Evolutionary conservation across 257 asterid species (phyloP), one percentile per base, ranked within the genome.

Genomic region (Primulina tabacum): DNA sequence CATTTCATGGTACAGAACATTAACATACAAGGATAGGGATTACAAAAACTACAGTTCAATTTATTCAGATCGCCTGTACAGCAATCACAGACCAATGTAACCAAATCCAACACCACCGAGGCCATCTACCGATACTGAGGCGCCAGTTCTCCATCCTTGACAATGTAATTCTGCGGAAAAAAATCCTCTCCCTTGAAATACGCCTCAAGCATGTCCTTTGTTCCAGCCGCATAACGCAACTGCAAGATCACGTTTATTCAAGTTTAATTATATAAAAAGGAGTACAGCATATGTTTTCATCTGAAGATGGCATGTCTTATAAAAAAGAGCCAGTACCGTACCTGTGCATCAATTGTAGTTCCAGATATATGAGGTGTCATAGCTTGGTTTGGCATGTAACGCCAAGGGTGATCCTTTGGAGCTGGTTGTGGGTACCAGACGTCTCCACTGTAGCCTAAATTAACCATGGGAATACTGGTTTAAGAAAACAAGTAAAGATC

Each of bases 391-490:
- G 99, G 99, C 99, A 94, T 94, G 92, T 89, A 88, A 30, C 99
- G 81, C 99, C 99, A 94, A 0, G 97, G 99, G 71, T 94, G 99
- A 76, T 94, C 99, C 88, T 91, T 94, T 5, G 99, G 99, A 53
- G 99, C 99, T 68, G 99, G 99, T 62, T 94, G 99, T 32, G 99
- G 97, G 81, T 86, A 60, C 99, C 99, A 94, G 72, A 91, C 99
- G 76, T 94, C 99, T 63, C 99, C 99, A 38, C 99, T 91, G 81
- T 94, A 94, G 24, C 99, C 98, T 92, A 70, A 12, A 67, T 32
- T 62, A 21, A 55, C 35, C 62, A 35, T 32, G 24, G 7, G n/a
- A 60, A 9, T 24, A 59, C 26, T 38, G 47, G 20, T 26, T n/a
- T 53, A 29, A 64, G 26, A 29, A 35, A 2, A 8, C 29, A 68